phyloP scores from a whole-genome alignment of 2,329 filamentous ascomycete genomes.

The Rhynchosporium agropyri region DNA sequence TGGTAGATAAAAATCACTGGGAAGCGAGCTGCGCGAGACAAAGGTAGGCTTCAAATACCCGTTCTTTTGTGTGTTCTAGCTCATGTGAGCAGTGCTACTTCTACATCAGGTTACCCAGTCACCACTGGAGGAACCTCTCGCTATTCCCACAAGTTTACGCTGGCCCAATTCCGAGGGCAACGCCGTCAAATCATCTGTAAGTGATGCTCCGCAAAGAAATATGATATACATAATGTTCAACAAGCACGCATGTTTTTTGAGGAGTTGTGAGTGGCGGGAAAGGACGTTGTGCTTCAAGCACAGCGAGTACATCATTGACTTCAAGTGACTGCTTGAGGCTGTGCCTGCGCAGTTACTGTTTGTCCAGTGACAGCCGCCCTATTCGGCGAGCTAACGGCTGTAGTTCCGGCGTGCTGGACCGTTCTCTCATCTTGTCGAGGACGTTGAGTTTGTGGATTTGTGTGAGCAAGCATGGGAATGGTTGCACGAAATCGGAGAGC shows the following conservation, averaged over 20 bases:
- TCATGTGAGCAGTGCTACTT: constrained; percentile 36
- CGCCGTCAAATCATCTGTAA: constrained; percentile 37
- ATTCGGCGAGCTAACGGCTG: constrained; percentile 31
- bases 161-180: constrained; percentile 39
- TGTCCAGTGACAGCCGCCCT: constrained; percentile 30
- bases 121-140: constrained; percentile 29
- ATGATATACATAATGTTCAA: constrained; percentile 34
- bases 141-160: constrained; percentile 35
- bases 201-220: constrained; percentile 35
- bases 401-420: constrained; percentile 25
- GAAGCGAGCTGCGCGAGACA: background rate
- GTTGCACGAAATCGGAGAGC: constrained; percentile 62
- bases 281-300: constrained; percentile 19
- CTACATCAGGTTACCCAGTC: constrained; percentile 38
- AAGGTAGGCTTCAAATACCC: background rate
- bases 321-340: constrained; percentile 33
- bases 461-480: constrained; percentile 40
- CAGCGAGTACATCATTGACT: constrained; percentile 15
- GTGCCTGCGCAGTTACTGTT: constrained; percentile 27
- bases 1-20: background rate
- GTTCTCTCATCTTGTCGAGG: constrained; percentile 32
- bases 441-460: constrained; percentile 36
- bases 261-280: constrained; percentile 13
- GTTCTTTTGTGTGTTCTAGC: constrained; percentile 31
- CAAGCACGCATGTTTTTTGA: constrained; percentile 20